Evolutionary conservation across 2,329 filamentous ascomycete genomes (phyloP), one percentile per base, ranked within the genome.

Genomic region (Fusarium subglutinans): DNA sequence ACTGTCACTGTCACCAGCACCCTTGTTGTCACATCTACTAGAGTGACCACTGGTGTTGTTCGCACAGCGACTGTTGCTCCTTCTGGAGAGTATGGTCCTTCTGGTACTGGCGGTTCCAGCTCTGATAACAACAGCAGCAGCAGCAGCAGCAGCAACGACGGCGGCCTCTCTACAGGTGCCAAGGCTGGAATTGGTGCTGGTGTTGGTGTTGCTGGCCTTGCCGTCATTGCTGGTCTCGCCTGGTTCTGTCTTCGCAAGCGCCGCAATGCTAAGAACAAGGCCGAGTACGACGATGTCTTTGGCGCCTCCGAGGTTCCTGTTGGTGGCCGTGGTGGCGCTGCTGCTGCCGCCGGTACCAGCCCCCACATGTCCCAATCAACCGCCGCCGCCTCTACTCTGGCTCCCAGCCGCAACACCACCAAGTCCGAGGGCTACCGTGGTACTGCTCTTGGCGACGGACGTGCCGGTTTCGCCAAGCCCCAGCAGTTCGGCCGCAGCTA

Each of bases 101-200:
- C 72, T 28, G 70, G 66, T 28, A 72, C 66, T 41, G 63, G 56
- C 54, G 63, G 60, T 15, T 47, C 74, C 43, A 63, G 50, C 20
- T 59, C 71, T 14, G 66, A 58, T 54, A 58, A 57, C 24, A 66
- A 53, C 51, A 70, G 56, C 66, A 67, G 60, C 67, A 69, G 70
- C 24, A 24, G 24, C 65, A 69, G 24, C 66, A 69, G 24, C 65
- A 66, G 69, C 64, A 50, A 65, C 38, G 60, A 59, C 43, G 71
- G 75, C 15, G 82, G 83, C 9, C 79, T 86, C 15, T 83, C 82
- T 3, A 83, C 80, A 12, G 84, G 83, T 35, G 84, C 83, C 69
- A 84, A 85, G 81, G 83, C 82, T 48, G 84, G 84, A 61, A 86
- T 86, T 43, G 84, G 84, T 60, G 81, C 81, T 28, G 84, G 82